A percentile compares a stretch with the other conserved stretches of the same genome.
Conservation (phyloP, 495 filamentous ascomycete genomes). For the Penicillium nucicola region DNA sequence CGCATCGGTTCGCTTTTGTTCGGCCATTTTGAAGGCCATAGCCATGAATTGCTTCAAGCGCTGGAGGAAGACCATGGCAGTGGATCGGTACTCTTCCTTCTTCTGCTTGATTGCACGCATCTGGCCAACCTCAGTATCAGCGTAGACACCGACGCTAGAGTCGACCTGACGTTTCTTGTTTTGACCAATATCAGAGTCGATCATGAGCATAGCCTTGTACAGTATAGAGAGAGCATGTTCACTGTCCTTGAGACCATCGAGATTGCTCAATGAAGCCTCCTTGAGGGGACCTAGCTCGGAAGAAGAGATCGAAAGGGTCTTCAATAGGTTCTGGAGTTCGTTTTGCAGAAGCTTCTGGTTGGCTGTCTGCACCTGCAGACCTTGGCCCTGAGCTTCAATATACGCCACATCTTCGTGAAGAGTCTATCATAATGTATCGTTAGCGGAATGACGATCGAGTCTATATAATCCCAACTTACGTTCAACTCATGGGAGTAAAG, state of each 20-base stretch:
- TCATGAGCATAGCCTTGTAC: slow-evolving; percentile 92
- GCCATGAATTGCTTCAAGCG: slow-evolving; percentile 78
- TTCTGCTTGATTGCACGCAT: slow-evolving; percentile 94
- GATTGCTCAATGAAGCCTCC: slow-evolving; percentile 68
- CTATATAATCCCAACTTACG: slow-evolving; percentile 49
- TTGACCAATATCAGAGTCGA: slow-evolving; percentile 72
- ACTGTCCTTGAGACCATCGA: slow-evolving; percentile 67
- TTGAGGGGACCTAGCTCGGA: slow-evolving; percentile 69
- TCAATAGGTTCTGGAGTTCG: slow-evolving; percentile 76
- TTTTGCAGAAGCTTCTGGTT: slow-evolving; percentile 93
- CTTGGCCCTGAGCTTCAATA: slow-evolving; percentile 95
- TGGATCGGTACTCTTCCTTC: slow-evolving; percentile 77
- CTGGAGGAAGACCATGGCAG: slow-evolving; percentile 68
- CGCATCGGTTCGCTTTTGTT: slow-evolving; percentile 59
- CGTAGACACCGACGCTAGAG: slow-evolving; percentile 58
- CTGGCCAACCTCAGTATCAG: slow-evolving; percentile 76
- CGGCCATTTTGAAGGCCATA: slow-evolving; percentile 71
- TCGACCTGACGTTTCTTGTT: slow-evolving; percentile 45
- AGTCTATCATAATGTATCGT: slow-evolving; percentile 51
- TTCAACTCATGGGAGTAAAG: slow-evolving; percentile 92
- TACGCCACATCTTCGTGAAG: slow-evolving; percentile 93
- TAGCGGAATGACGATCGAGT: not conserved
- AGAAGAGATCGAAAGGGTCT: slow-evolving; percentile 81
- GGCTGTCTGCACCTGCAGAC: slow-evolving; percentile 91
- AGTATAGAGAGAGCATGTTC: slow-evolving; percentile 74